Percentiles rank a stretch among this genome's conserved stretches.
Evolutionary conservation across 176 grass and related monocot species (phyloP).

Genomic region (Themeda triandra): DNA sequence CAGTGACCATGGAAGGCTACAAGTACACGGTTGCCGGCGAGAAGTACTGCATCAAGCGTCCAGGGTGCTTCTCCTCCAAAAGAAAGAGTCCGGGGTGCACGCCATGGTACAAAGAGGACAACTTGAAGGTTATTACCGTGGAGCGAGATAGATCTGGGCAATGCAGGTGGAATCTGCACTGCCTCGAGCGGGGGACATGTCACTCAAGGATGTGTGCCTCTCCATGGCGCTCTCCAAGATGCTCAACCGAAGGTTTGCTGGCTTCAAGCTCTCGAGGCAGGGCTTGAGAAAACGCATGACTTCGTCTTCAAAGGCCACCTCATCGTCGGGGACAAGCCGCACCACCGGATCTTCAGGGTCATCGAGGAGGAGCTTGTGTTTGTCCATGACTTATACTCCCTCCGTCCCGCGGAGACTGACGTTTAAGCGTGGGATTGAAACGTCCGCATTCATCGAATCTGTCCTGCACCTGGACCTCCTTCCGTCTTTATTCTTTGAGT

Average conservation of each 20-base stretch:
- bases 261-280: not conserved
- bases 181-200: fast-evolving
- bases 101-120: no score
- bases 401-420: no score
- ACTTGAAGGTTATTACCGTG: not conserved
- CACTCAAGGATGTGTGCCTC: not conserved
- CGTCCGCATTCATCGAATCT: no score
- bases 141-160: not conserved
- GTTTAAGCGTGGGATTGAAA: no score
- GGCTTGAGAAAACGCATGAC: not conserved
- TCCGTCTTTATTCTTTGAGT: no score
- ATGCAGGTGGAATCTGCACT: not conserved
- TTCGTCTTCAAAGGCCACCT: not conserved
- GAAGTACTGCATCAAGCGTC: not conserved
- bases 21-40: not conserved
- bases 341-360: not conserved
- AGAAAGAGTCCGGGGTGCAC: no score
- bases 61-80: no score
- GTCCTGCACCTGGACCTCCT: no score
- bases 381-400: not conserved
- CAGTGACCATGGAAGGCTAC: not conserved
- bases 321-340: not conserved
- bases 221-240: conserved; percentile 6
- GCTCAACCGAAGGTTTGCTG: not conserved
- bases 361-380: not conserved